phyloP scores from a whole-genome alignment of 345 rosid genomes.

The Brassica juncea region DNA sequence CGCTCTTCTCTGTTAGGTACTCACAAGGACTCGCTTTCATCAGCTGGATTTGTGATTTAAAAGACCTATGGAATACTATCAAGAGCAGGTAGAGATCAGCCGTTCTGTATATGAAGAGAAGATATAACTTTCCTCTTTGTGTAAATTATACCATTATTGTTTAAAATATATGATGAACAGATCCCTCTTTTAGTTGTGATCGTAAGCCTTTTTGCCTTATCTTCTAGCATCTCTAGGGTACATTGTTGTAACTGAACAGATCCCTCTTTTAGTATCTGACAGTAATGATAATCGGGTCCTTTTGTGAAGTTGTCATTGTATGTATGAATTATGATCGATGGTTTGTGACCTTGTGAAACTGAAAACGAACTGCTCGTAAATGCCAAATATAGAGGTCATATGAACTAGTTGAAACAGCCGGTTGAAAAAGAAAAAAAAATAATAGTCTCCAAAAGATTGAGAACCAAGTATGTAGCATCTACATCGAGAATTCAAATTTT shows the following conservation, averaged over 20 bases:
- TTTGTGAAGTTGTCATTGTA: not conserved
- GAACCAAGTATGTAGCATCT: no score
- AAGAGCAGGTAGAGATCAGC: conserved; percentile 16
- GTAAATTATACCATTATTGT: not conserved
- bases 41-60: conserved; percentile 48
- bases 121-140: conserved; percentile 1
- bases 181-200: no score
- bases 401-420: no score
- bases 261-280: not conserved
- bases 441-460: no score
- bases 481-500: no score
- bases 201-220: not conserved
- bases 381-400: no score
- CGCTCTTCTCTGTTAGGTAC: conserved; percentile 50
- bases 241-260: not conserved
- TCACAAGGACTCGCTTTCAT: conserved; percentile 40
- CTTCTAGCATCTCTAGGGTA: not conserved
- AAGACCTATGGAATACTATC: not conserved
- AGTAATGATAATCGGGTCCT: not conserved
- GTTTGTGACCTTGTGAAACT: not conserved
- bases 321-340: not conserved
- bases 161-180: conserved; percentile 28
- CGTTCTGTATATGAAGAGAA: conserved; percentile 28
- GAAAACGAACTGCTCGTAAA: no score
- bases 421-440: no score